phyloP scores from a whole-genome alignment of 768 basidiomycete genomes.

The Mycena floridula region DNA sequence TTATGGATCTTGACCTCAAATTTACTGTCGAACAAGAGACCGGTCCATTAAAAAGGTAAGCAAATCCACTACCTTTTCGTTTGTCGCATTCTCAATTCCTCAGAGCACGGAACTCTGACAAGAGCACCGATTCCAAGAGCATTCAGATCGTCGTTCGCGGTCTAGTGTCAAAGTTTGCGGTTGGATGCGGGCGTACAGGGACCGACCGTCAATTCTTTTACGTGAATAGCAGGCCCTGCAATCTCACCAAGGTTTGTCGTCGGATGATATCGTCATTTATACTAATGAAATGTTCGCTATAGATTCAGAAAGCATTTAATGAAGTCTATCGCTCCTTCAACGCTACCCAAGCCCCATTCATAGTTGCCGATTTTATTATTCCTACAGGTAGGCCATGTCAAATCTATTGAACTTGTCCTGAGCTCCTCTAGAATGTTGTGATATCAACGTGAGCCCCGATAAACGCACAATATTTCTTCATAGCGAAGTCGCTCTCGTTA shows the following conservation, averaged over 20 bases:
- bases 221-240: conserved; percentile 88
- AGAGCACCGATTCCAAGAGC: no score
- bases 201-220: conserved; percentile 91
- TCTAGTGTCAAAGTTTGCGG: conserved; percentile 75
- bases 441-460: conserved; percentile 95
- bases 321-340: conserved; percentile 87
- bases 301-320: conserved; percentile 88
- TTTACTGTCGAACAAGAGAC: background rate
- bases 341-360: conserved; percentile 66
- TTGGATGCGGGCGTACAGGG: conserved; percentile 69
- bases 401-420: background rate
- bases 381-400: conserved; percentile 56
- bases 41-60: no score
- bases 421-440: conserved; percentile 54
- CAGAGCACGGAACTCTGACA: no score
- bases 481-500: conserved; percentile 74
- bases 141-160: conserved; percentile 60
- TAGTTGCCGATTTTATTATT: conserved; percentile 77
- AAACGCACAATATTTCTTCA: conserved; percentile 94
- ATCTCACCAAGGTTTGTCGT: conserved; percentile 50
- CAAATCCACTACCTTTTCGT: no score
- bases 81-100: no score
- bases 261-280: background rate
- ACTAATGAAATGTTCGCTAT: background rate
- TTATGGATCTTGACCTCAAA: conserved; percentile 57